These are phyloP conservation scores for Aureobasidium lini DNA, from an alignment of 2,329 filamentous ascomycete species.

Conservation along the genomic window DNA sequence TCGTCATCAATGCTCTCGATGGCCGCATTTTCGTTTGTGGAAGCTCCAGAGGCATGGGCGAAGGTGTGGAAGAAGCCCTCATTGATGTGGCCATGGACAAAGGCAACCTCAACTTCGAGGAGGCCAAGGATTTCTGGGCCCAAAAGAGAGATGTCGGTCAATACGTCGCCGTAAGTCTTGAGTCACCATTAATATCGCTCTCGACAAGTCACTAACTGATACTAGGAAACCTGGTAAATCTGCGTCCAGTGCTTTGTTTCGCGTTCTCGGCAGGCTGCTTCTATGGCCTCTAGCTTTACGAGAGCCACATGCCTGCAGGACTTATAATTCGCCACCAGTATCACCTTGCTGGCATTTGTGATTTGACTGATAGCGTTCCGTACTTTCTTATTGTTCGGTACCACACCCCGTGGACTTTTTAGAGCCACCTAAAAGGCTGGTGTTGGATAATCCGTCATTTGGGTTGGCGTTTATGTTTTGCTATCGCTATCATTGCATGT, in stretches of 20 bases:
- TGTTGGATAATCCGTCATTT: not conserved
- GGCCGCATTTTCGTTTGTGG: conserved; percentile 95
- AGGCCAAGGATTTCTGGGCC: conserved; percentile 82
- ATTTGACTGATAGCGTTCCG: conserved; percentile 2
- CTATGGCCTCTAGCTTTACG: not conserved
- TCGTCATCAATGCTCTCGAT: conserved; percentile 92
- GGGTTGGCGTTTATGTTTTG: not conserved
- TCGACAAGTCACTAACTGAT: not conserved
- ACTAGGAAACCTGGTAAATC: conserved; percentile 12
- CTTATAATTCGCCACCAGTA: not conserved
- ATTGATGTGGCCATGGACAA: conserved; percentile 89
- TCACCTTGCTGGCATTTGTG: not conserved
- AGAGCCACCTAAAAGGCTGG: not conserved
- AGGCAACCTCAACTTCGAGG: conserved; percentile 73
- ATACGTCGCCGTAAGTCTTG: conserved; percentile 62
- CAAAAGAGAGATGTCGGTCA: conserved; percentile 87
- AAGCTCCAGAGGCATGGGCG: conserved; percentile 92
- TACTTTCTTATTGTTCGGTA: not conserved
- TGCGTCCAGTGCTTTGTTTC: not conserved
- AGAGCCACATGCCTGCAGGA: not conserved
- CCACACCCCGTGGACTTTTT: not conserved
- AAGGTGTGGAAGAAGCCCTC: conserved; percentile 83
- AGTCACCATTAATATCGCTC: not conserved
- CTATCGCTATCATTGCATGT: not conserved
- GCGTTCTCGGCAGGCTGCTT: not conserved